A percentile compares a stretch with the other conserved stretches of the same genome.
Evolutionary conservation across 169 alveolate genomes (phyloP).

Genomic region (Plasmodium cynomolgi): DNA sequence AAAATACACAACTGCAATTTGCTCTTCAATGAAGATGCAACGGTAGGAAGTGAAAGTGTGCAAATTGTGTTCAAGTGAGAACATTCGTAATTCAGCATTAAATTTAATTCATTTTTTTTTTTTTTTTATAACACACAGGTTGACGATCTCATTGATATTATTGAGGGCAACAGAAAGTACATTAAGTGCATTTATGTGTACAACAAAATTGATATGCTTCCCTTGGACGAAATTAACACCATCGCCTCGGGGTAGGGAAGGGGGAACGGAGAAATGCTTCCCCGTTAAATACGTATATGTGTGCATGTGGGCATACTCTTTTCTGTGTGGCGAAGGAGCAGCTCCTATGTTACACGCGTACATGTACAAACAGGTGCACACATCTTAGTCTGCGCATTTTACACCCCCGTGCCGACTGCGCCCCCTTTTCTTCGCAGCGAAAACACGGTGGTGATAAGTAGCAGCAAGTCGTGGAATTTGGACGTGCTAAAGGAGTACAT

Average conservation of each 20-base stretch:
- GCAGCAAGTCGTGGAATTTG: constrained; percentile 78
- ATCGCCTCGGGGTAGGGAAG: constrained; percentile 27
- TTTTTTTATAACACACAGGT: constrained; percentile 37
- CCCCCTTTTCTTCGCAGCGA: constrained; percentile 20
- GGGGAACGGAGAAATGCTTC: background rate
- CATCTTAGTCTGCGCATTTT: background rate
- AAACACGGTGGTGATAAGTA: constrained; percentile 63
- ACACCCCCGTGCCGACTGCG: background rate
- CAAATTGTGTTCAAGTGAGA: background rate
- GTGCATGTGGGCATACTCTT: background rate
- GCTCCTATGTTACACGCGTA: background rate
- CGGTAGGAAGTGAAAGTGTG: constrained; percentile 78
- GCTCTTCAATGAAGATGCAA: constrained; percentile 94
- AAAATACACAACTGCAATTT: constrained; percentile 95
- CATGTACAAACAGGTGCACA: background rate
- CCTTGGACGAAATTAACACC: constrained; percentile 78
- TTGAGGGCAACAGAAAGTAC: constrained; percentile 96
- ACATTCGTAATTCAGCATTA: background rate
- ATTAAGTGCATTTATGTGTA: constrained; percentile 95
- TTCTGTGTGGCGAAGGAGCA: background rate
- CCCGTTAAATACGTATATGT: background rate
- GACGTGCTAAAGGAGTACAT: constrained; percentile 79
- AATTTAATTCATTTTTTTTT: constrained; percentile 3
- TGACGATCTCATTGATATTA: constrained; percentile 98
- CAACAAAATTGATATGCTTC: constrained; percentile 94